A percentile compares a stretch with the other conserved stretches of the same genome.
These are phyloP conservation scores for Oryza longistaminata DNA, from an alignment of 176 grass and related monocot genomes.

Conservation along the genomic window DNA sequence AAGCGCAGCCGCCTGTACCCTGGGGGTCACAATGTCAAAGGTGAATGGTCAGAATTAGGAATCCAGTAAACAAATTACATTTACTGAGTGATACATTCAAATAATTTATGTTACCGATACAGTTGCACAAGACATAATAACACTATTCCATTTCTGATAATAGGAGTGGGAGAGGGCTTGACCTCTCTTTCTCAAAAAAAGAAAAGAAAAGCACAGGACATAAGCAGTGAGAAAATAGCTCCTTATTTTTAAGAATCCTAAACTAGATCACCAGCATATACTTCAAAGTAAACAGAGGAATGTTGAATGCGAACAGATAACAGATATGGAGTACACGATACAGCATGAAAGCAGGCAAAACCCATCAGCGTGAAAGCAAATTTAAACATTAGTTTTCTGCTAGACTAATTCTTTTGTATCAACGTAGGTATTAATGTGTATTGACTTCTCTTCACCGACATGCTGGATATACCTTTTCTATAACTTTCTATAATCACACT, in stretches of 20 bases:
- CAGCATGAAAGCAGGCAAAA: background rate
- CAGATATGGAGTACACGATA: background rate
- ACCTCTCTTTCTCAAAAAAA: no score
- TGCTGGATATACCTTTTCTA: background rate
- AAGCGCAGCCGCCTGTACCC: constrained; percentile 27
- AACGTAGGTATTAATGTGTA: background rate
- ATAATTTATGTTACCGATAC: background rate
- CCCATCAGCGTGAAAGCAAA: background rate
- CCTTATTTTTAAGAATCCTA: background rate
- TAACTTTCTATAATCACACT: background rate
- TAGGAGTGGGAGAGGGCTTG: no score
- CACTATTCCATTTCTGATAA: no score
- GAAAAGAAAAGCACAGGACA: background rate
- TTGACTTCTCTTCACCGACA: background rate
- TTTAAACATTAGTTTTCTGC: background rate
- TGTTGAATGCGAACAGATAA: background rate
- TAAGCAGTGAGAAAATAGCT: background rate
- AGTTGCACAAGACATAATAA: no score
- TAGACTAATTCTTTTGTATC: background rate
- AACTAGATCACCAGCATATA: background rate
- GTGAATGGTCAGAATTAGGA: constrained; percentile 3
- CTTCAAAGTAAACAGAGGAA: background rate
- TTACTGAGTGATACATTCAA: background rate
- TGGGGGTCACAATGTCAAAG: constrained; percentile 6
- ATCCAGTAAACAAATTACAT: background rate